Evolutionary conservation across 1,284 basidiomycete genomes (phyloP), one percentile per base, ranked within the genome.

Genomic region (Porodaedalea pini): DNA sequence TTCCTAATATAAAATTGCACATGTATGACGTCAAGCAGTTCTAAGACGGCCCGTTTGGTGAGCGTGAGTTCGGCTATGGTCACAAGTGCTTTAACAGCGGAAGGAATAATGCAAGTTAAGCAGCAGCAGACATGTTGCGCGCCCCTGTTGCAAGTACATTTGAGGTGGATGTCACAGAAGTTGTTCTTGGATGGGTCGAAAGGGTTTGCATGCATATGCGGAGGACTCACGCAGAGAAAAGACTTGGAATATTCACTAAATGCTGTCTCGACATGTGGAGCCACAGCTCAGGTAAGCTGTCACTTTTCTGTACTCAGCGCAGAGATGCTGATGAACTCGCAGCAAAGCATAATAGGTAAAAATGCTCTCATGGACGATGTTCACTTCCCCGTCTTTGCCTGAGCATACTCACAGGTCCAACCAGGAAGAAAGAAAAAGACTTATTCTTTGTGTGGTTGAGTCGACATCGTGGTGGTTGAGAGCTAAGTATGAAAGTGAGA

Each of bases 11-110:
- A 63, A 78, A 82, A 15, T 78, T 98, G 34, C 80, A 95, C 61
- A 88, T 91, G 54, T 88, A 94, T 62, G 95, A 98, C 62, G 82
- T 95, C 59, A 95, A 99, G 68, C 88, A 95, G 71, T 98, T 99
- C 67, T 94, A 98, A 71, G 96, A 99, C 62, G 94, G 98, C 65
- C 96, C 96, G 0, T 82, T 96, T 48, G 96, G 75, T 86, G 2
- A 74, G 96, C 13, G 85, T 89, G n/a, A 75, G 80, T 19, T 66
- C 72, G 11, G 72, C 73, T 34, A 69, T 76, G 36, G 69, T 68
- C 37, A 63, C 66, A 6, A 67, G 70, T 17, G 78, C 75, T 8
- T 61, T 64, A 7, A 75, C 78, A n/a, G 77, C 63, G 1, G 76
- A 88, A 62, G 76, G 78, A 2, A 73, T 90, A 49, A 98, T 94